Base-by-base conservation (phyloP, 129 eudicot species). In the Daucus carota region DNA sequence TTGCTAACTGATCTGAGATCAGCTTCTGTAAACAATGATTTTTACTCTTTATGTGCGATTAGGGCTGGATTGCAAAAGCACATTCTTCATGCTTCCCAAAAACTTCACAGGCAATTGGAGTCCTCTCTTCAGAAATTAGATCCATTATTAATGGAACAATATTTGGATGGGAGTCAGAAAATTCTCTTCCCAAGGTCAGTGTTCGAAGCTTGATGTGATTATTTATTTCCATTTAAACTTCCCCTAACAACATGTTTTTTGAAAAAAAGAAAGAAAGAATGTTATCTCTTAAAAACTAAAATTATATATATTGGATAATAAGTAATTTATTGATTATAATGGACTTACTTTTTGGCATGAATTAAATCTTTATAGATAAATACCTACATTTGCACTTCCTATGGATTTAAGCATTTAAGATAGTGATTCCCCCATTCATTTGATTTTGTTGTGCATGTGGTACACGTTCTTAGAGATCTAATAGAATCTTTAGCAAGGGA, bases 401-500 rank as follows among this genome's bases (percentile, higher is more conserved):
- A 4, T 22, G 16, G 10, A 24, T 57, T 12, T 20, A 57, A 57
- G 10, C 31, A 57, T 3, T 57, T 57, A 31, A 57, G 31, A n/a
- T n/a, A n/a, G 65, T 57, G 24, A 57, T 57, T 57, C 4, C 0
- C 31, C 31, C 65, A 57, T 57, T 57, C 12, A n/a, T 50, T 18
- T 8, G 11, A 57, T 9, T 57, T n/a, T 57, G 31, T 57, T 57
- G 65, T 57, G 65, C 36, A 42, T 71, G 47, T 71, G 36, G 36
- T 70, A 13, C 72, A 95, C 97, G 99, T 95, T 34, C 92, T 95
- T 36, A 97, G 89, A 24, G 97, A 95, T 75, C 69, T 95, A 0
- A 91, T 95, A 36, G 99, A 94, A 79, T 95, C 97, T 34, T 32
- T 91, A 40, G 99, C 96, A 0, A 97, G 97, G 38, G 99, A 97